phyloP scores from a whole-genome alignment of 1,284 basidiomycete species.

The Malassezia obtusa region DNA sequence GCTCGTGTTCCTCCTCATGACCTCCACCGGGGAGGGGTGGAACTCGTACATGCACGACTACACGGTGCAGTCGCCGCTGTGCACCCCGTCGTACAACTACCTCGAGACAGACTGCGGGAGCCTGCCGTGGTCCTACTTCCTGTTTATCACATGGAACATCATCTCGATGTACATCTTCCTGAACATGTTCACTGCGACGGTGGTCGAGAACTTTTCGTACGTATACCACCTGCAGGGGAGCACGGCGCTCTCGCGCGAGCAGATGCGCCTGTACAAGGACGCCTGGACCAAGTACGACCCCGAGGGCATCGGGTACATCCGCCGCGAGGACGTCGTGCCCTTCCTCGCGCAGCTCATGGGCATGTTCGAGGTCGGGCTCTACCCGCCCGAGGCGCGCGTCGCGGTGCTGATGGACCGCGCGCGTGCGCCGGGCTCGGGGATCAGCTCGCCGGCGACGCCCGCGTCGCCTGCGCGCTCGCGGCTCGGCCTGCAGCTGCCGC shows the following conservation, averaged over 20 bases:
- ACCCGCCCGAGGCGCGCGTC: constrained; percentile 24
- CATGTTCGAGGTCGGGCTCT: constrained; percentile 34
- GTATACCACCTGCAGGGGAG: constrained; percentile 83
- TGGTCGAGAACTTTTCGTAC: constrained; percentile 93
- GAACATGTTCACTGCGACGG: constrained; percentile 71
- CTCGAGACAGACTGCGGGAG: constrained; percentile 82
- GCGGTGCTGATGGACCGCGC: constrained; percentile 16
- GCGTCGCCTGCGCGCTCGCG: background rate
- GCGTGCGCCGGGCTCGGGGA: background rate
- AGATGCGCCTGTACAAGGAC: constrained; percentile 66
- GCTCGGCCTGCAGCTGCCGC: background rate
- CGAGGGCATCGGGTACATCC: constrained; percentile 65
- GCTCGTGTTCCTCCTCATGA: constrained; percentile 67
- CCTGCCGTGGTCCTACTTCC: constrained; percentile 66
- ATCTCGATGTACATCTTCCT: constrained; percentile 77
- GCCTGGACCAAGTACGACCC: constrained; percentile 80
- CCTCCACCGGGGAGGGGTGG: constrained; percentile 52
- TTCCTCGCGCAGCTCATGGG: constrained; percentile 57
- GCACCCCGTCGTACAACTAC: constrained; percentile 59
- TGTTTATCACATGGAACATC: constrained; percentile 95
- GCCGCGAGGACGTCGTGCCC: constrained; percentile 62
- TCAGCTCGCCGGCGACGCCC: constrained; percentile 1
- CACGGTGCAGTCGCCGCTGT: constrained; percentile 63
- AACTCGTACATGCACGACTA: constrained; percentile 48
- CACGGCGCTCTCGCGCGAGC: constrained; percentile 69